These are phyloP conservation scores for Acorus calamus DNA, from an alignment of 106 monocot species.

Conservation along the genomic window DNA sequence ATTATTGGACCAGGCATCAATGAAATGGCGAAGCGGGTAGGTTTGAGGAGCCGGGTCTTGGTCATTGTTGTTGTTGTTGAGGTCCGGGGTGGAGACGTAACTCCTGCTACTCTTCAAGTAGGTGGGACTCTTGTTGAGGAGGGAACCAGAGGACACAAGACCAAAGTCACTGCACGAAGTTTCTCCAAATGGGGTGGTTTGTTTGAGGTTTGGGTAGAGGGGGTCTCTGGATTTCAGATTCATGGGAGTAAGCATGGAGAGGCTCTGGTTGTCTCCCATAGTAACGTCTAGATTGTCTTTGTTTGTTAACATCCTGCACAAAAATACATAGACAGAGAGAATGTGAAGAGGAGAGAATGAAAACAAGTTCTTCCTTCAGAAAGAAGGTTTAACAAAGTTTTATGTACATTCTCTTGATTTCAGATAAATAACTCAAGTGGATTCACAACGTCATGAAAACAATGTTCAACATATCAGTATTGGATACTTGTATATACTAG, in stretches of 20 bases:
- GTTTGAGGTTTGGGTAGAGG: conserved; percentile 22
- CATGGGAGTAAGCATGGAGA: conserved; percentile 6
- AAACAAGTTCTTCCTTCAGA: neutral
- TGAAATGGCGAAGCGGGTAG: conserved; percentile 47
- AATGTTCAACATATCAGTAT: too few relatives aligned
- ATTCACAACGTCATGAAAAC: too few relatives aligned
- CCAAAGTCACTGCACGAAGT: conserved; percentile 20
- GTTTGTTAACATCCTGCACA: conserved; percentile 44
- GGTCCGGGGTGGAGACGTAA: conserved; percentile 14
- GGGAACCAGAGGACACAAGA: conserved; percentile 19
- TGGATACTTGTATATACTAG: too few relatives aligned
- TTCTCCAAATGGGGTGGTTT: conserved; percentile 30
- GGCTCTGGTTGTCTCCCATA: conserved; percentile 4
- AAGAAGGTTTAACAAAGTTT: neutral
- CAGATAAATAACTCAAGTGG: too few relatives aligned
- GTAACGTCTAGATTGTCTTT: conserved; percentile 27
- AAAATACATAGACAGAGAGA: neutral
- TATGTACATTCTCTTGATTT: too few relatives aligned
- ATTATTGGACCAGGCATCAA: conserved; percentile 53
- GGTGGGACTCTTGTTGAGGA: conserved; percentile 17
- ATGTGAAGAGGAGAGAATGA: neutral
- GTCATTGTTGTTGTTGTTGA: conserved; percentile 7
- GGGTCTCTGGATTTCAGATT: conserved; percentile 10
- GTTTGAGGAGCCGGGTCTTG: conserved; percentile 9
- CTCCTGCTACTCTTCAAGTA: conserved; percentile 16